phyloP scores from a whole-genome alignment of 1,284 basidiomycete genomes.

The Irpex sp. region DNA sequence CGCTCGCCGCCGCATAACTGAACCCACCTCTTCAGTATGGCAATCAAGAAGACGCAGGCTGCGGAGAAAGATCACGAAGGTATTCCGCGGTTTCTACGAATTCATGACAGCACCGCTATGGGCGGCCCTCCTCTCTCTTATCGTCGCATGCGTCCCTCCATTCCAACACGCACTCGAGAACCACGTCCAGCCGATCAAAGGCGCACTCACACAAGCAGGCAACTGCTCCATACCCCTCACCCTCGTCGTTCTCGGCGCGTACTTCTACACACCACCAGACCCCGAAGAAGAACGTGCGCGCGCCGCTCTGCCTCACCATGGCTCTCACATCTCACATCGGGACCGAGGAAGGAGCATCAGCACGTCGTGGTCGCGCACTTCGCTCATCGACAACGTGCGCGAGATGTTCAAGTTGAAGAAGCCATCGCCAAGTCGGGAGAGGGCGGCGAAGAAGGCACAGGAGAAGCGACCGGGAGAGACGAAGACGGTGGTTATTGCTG shows the following conservation, averaged over 20 bases:
- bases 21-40: slow-evolving; percentile 28
- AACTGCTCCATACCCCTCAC: slow-evolving; percentile 88
- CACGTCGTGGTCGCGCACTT: slow-evolving; percentile 26
- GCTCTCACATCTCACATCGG: not conserved
- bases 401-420: slow-evolving; percentile 35
- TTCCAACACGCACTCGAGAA: slow-evolving; percentile 67
- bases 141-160: slow-evolving; percentile 79
- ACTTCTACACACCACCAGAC: slow-evolving; percentile 62
- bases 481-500: slow-evolving; percentile 76
- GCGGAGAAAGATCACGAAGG: slow-evolving; percentile 26
- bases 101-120: slow-evolving; percentile 91
- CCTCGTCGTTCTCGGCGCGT: slow-evolving; percentile 88
- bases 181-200: slow-evolving; percentile 66
- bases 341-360: slow-evolving; percentile 17
- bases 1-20: slow-evolving; percentile 18
- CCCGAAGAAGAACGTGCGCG: slow-evolving; percentile 19
- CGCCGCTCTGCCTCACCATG: slow-evolving; percentile 16
- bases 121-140: slow-evolving; percentile 74
- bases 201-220: slow-evolving; percentile 70
- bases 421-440: slow-evolving; percentile 16
- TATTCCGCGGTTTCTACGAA: slow-evolving; percentile 48
- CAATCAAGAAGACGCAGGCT: slow-evolving; percentile 31
- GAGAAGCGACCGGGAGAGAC: slow-evolving; percentile 61
- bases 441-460: slow-evolving; percentile 8
- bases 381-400: slow-evolving; percentile 38